Evolutionary conservation across 208 protist species (phyloP), one percentile per base, ranked within the genome.

Genomic region (Trypanosoma rangeli): DNA sequence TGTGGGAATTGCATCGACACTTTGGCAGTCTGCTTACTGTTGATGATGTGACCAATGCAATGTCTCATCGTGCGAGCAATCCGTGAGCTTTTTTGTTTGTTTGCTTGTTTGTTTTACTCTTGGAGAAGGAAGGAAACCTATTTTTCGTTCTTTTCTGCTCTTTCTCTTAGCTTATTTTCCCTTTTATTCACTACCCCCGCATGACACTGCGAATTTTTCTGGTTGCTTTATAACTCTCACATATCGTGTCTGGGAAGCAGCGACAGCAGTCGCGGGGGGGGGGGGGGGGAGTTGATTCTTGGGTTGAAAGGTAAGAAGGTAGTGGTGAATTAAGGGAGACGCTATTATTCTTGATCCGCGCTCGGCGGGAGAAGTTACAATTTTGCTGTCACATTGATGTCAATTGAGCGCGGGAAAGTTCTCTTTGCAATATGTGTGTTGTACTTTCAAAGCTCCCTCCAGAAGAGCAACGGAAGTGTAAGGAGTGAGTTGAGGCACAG

Each of bases 61-160:
- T 50, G 18, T 28, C 24, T 37, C 24, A 39, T 44, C 35, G 35
- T 48, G n/a, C 39, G 35, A 12, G 37, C 8, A 26, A 22, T 7
- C 31, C 22, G 35, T 9, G 29, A 31, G 31, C 62, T 44, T 62
- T 31, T 68, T 67, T 64, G 33, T 49, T 82, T 62, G 28, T 37
- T 60, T 54, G 35, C 55, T 42, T 3, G 39, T 28, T 29, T 26
- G 29, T 53, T 56, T 57, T 57, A 28, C 2, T 68, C 16, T 33
- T 10, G 33, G 33, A 37, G 33, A 37, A 37, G 33, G 7, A 54
- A 50, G 35, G 53, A 28, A 70, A 62, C 28, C 1, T 5, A 49
- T 35, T 52, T 52, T 52, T 10, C n/a, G n/a, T 52, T 52, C n/a
- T 52, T 10, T 52, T 52, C n/a, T 52, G 1, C n/a, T 52, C n/a